A percentile compares a stretch with the other conserved stretches of the same genome.
phyloP scores from a whole-genome alignment of 2,329 filamentous ascomycete species.

The Rhinocladiella similis region DNA sequence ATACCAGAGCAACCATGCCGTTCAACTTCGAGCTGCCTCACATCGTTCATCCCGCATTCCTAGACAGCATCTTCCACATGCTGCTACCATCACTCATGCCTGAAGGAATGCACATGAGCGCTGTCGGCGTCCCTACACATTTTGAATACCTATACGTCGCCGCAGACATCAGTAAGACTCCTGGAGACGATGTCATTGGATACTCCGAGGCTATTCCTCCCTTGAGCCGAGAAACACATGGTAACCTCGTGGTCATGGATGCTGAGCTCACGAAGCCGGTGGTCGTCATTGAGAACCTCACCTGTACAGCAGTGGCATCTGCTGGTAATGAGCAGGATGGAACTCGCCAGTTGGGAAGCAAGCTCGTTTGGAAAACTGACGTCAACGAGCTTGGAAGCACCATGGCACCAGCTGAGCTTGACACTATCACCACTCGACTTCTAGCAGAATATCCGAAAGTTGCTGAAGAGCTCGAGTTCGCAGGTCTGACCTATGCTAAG shows the following conservation, averaged over 20 bases:
- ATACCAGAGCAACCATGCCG: slow-evolving; percentile 34
- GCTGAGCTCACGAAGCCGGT: slow-evolving; percentile 3
- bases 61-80: slow-evolving; percentile 37
- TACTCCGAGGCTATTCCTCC: slow-evolving; percentile 6
- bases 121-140: slow-evolving; percentile 3
- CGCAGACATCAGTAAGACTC: background rate
- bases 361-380: slow-evolving; percentile 1
- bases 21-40: slow-evolving; percentile 30
- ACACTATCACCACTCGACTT: background rate
- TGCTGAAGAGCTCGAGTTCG: slow-evolving; percentile 6
- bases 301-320: slow-evolving; percentile 2
- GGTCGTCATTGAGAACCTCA: slow-evolving; percentile 2
- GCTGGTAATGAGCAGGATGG: background rate
- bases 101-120: slow-evolving; percentile 12
- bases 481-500: background rate
- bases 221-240: slow-evolving; percentile 2
- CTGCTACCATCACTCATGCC: slow-evolving; percentile 28
- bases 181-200: slow-evolving; percentile 1
- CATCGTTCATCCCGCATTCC: slow-evolving; percentile 35
- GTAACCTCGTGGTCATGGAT: slow-evolving; percentile 3
- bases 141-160: slow-evolving; percentile 20
- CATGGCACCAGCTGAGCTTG: background rate
- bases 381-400: background rate
- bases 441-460: background rate
- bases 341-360: background rate